Conservation (phyloP, 1,284 basidiomycete species). For the Chiua sp. region DNA sequence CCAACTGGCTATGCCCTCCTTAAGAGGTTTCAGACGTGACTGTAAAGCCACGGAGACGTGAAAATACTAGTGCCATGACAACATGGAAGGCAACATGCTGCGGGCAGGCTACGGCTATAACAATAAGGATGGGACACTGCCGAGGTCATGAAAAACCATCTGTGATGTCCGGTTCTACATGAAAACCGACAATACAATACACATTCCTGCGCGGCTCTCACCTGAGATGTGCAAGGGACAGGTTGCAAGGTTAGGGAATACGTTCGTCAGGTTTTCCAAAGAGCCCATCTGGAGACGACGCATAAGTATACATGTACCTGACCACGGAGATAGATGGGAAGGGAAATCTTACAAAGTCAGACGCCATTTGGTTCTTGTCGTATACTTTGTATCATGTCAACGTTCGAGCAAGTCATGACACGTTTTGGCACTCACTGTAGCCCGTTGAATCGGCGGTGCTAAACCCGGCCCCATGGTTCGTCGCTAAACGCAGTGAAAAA, state of each 20-base stretch:
- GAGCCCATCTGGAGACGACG: slow-evolving; percentile 61
- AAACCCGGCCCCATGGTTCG: slow-evolving; percentile 74
- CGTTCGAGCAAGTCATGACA: neutral
- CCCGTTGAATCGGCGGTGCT: slow-evolving; percentile 66
- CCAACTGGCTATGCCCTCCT: neutral
- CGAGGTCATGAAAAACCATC: slow-evolving; percentile 20
- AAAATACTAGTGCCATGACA: neutral
- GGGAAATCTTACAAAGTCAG: slow-evolving; percentile 72
- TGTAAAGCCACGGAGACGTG: too few species aligned
- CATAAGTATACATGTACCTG: neutral
- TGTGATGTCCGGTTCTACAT: slow-evolving; percentile 4
- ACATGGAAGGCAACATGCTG: neutral
- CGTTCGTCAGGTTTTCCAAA: slow-evolving; percentile 64
- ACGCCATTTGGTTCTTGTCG: slow-evolving; percentile 67
- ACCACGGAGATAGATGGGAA: neutral
- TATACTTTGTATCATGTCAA: slow-evolving; percentile 45
- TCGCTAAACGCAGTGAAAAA: slow-evolving; percentile 54
- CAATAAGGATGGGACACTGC: neutral
- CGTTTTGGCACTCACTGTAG: slow-evolving; percentile 49
- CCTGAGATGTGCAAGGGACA: slow-evolving; percentile 68
- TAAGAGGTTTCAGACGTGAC: too few species aligned
- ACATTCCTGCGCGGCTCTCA: slow-evolving; percentile 72
- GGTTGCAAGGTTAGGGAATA: slow-evolving; percentile 65
- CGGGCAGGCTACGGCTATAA: slow-evolving; percentile 3
- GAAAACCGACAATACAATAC: slow-evolving; percentile 44